phyloP scores from a whole-genome alignment of 176 grass and related monocot species.

The Lolium multiflorum region DNA sequence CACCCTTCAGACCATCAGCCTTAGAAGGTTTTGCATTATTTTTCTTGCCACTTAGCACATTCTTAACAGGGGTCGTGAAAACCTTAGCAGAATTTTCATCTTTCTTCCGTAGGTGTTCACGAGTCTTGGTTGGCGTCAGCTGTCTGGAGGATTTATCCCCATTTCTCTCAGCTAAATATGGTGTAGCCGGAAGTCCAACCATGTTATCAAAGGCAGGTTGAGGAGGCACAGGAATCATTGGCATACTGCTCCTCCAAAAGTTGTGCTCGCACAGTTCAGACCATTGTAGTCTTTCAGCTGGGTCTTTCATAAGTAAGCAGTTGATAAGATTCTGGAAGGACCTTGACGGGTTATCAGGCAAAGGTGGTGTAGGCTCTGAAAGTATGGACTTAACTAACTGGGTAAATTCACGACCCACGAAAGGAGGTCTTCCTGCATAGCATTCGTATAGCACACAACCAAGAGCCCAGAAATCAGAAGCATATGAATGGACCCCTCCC shows the following conservation, averaged over 20 bases:
- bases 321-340: slow-evolving; percentile 90
- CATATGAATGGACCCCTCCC: slow-evolving; percentile 92
- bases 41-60: slow-evolving; percentile 73
- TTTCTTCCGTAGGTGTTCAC: slow-evolving; percentile 55
- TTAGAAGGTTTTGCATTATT: slow-evolving; percentile 60
- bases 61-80: slow-evolving; percentile 69
- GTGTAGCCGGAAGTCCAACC: slow-evolving; percentile 62
- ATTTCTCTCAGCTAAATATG: slow-evolving; percentile 72
- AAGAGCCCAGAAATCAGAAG: slow-evolving; percentile 99
- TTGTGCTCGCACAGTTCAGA: slow-evolving; percentile 89
- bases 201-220: slow-evolving; percentile 79
- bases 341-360: slow-evolving; percentile 80
- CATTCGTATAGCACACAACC: slow-evolving; percentile 97
- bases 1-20: slow-evolving; percentile 60
- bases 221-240: slow-evolving; percentile 64
- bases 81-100: slow-evolving; percentile 77
- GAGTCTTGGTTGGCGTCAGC: slow-evolving; percentile 66
- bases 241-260: slow-evolving; percentile 81
- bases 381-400: slow-evolving; percentile 93
- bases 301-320: slow-evolving; percentile 90
- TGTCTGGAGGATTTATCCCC: slow-evolving; percentile 71
- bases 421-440: slow-evolving; percentile 84
- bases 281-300: slow-evolving; percentile 95
- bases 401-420: slow-evolving; percentile 79
- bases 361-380: slow-evolving; percentile 76